Base-by-base conservation (phyloP, 208 protist genomes). In the Herpetomonas samuelpessoai region DNA sequence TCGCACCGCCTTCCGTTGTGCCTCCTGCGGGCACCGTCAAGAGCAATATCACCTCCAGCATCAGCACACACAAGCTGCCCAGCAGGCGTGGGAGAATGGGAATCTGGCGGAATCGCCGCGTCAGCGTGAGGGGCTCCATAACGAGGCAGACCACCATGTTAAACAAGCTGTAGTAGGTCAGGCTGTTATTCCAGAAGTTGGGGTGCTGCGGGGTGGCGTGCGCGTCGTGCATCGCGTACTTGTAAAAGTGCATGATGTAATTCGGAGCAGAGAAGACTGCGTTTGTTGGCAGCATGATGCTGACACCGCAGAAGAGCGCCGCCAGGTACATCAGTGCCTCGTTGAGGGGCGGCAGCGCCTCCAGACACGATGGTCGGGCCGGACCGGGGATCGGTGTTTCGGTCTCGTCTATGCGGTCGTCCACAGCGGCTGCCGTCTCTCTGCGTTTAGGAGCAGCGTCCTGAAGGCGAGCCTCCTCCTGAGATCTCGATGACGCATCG, bases 251-350 rank as follows among this genome's bases (percentile, higher is more conserved):
- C 41, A 74, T 25, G 7, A 93, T 91, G 65, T 93, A 97, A 14
- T 59, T 57, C 14, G 80, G 83, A 1, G 87, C 85, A 14, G 81
- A 86, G 60, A 96, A 89, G 59, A 94, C 70, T 28, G 81, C 68
- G 56, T 96, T 96, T 49, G 88, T 61, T 3, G 87, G 83, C 65
- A 94, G 84, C 25, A 97, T 57, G 64, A 88, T 81, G 19, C 82
- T 89, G 3, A 91, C 46, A 38, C 92, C 89, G 30, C 74, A 80
- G 38, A 95, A 38, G 41, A 93, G 56, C 12, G 86, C 68, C 12
- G 81, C 75, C 3, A 78, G 59, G 62, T 90, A 95, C 54, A 81
- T 64, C 45, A 72, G 87, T 7, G 73, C 55, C 58, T 82, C 71
- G 58, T 55, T 45, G 59, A 46, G 44, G 2, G 2, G n/a, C 22